Evolutionary conservation across 257 asterid species (phyloP), one percentile per base, ranked within the genome.

Genomic region (Gentiana dahurica): DNA sequence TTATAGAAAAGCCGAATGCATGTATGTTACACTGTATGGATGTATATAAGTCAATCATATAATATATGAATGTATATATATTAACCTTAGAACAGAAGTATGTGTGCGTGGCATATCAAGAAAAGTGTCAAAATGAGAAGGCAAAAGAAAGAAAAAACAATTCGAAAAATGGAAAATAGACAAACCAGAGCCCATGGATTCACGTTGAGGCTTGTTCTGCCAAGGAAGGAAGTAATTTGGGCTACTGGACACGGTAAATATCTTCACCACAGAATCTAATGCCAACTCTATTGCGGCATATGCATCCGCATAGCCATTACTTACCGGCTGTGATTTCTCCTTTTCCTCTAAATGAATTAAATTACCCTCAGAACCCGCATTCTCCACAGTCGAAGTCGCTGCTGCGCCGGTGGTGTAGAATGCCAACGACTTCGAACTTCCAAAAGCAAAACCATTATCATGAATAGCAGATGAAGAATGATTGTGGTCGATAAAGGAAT

Each of bases 131-230:
- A 8, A 41, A 69, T 13, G 24, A 24, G 24, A 24, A 24, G 4
- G 47, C 4, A 60, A 49, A 32, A 8, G 8, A 49, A 57, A 56
- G 39, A 34, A 12, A 43, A 32, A 24, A 15, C 24, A 15, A 15
- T 15, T 41, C 46, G 9, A 5, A 13, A 47, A 34, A 43, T 6
- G 12, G 32, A 49, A 50, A n/a, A 51, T 6, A 53, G 4, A 51
- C 81, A 57, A 70, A 87, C 97, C 97, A 55, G 98, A 91, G 71
- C 98, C 98, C 72, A 78, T 87, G 35, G 92, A 69, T 84, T 91
- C 98, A 35, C 98, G 94, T 84, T 87, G 95, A 53, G 87, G 64
- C 81, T 87, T 91, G 55, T 87, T 91, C 73, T 85, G 94, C 98
- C 98, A 87, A 11, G 98, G 98, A 5, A 83, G 83, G 68, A 77